Evolutionary conservation across 1,139 yeast species (phyloP), one percentile per base, ranked within the genome.

Genomic region (Arxiozyma telluris): DNA sequence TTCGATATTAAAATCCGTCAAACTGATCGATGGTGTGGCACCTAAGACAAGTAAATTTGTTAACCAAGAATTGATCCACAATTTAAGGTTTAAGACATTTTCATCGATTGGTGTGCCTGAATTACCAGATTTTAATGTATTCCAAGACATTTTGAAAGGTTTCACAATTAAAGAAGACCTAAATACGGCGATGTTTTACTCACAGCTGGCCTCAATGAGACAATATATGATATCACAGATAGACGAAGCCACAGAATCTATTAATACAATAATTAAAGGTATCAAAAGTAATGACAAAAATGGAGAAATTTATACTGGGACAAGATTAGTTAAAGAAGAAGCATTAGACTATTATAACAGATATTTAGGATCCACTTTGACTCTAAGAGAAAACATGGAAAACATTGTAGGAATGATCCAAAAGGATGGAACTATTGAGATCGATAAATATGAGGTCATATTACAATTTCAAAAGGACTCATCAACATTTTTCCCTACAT

Each of bases 81-180:
- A 78, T 23, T 71, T 90, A 48, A 78, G 96, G 59, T 80, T 90
- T 79, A 90, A 89, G 65, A 84, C 95, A 2, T 89, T 87, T 73
- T 81, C 87, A 20, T 79, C 91, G 0, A 85, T 91, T 20, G 96
- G 96, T 0, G 83, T 83, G 6, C 97, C 98, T 0, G 76, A 75
- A 38, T 65, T 79, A 51, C 87, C 93, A 3, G 66, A 73, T 0
- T 84, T 71, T 62, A 66, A 70, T 3, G 39, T 55, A 4, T 62
- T 65, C 47, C 57, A 64, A 44, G 53, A 60, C 6, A 58, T 63
- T 1, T 41, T 66, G 7, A 46, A 61, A 17, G 65, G 64, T 11
- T 64, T 64, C 52, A 49, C 54, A 1, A 54, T 64, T 6, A 34
- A 57, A 6, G 64, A 57, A 25, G 45, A 43, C 1, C 9, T 25